A percentile compares a stretch with the other conserved stretches of the same genome.
Conservation (phyloP, 805 yeast species). For the Ogataea pini region DNA sequence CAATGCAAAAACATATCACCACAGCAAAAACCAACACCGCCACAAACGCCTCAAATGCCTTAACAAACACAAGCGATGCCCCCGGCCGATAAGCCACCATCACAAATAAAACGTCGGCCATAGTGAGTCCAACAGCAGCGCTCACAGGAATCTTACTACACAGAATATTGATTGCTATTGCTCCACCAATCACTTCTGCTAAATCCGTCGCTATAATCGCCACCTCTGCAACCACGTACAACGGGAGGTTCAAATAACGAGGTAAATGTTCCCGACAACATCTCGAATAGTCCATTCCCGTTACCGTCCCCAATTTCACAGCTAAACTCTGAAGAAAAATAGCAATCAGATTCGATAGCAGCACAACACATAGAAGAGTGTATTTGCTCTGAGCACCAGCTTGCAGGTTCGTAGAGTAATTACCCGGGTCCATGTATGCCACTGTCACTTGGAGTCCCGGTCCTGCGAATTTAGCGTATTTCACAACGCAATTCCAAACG, state of each 20-base stretch:
- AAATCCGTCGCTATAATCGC: slow-evolving; percentile 54
- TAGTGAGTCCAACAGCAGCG: slow-evolving; percentile 49
- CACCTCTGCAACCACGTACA: slow-evolving; percentile 48
- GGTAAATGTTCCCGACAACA: slow-evolving; percentile 46
- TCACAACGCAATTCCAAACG: slow-evolving; percentile 16
- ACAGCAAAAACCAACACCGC: slow-evolving; percentile 45
- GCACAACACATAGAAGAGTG: slow-evolving; percentile 44
- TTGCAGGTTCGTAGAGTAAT: slow-evolving; percentile 48
- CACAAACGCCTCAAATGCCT: slow-evolving; percentile 44
- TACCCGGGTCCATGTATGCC: slow-evolving; percentile 57
- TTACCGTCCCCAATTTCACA: slow-evolving; percentile 49
- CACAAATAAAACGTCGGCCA: slow-evolving; percentile 47
- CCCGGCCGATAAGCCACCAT: slow-evolving; percentile 49
- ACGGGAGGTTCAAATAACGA: slow-evolving; percentile 36
- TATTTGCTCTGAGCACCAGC: slow-evolving; percentile 49
- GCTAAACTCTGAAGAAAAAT: slow-evolving; percentile 47
- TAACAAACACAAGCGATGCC: slow-evolving; percentile 43
- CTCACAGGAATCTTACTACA: slow-evolving; percentile 44
- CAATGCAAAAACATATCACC: slow-evolving; percentile 47
- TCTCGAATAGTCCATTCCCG: slow-evolving; percentile 49
- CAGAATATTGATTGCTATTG: slow-evolving; percentile 49
- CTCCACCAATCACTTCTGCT: slow-evolving; percentile 57
- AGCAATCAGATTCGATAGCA: slow-evolving; percentile 46
- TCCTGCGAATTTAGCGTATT: slow-evolving; percentile 42
- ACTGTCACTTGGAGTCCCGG: slow-evolving; percentile 51